Evolutionary conservation across 805 yeast species (phyloP).

Genomic region (Cyberlindnera petersonii): DNA sequence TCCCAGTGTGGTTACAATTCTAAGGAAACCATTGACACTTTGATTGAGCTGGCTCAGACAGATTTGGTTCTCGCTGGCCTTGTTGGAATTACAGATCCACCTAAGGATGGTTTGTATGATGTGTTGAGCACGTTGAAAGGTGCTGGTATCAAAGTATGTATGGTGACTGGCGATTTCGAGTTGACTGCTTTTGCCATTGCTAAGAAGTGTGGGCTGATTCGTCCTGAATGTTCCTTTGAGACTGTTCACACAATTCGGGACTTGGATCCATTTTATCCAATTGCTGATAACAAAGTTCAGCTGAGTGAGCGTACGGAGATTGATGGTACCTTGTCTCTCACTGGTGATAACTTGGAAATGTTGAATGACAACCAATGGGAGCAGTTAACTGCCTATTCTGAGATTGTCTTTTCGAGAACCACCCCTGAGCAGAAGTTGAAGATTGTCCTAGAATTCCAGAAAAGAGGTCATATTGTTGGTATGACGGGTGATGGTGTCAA

Average conservation of each 20-base stretch:
- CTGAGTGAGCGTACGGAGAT: conserved; percentile 15
- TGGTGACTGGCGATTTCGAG: conserved; percentile 54
- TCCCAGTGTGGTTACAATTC: conserved; percentile 8
- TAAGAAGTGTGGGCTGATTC: conserved; percentile 37
- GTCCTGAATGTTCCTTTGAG: conserved; percentile 11
- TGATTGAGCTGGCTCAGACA: conserved; percentile 11
- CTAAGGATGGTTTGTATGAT: conserved; percentile 33
- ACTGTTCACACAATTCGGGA: conserved; percentile 20
- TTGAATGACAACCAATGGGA: conserved; percentile 42
- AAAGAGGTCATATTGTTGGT: conserved; percentile 71
- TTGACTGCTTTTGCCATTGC: conserved; percentile 50
- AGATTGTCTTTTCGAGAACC: conserved; percentile 35
- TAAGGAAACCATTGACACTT: conserved; percentile 13
- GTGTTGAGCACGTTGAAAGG: conserved; percentile 32
- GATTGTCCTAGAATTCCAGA: conserved; percentile 45
- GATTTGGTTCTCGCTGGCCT: conserved; percentile 35
- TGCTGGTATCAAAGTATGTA: conserved; percentile 40
- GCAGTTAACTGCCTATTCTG: conserved; percentile 32
- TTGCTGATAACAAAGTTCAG: conserved; percentile 8
- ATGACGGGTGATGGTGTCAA: conserved; percentile 68
- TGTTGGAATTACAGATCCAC: conserved; percentile 43
- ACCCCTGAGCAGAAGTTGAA: conserved; percentile 49
- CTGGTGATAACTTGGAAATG: conserved; percentile 31
- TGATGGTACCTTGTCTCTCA: conserved; percentile 31
- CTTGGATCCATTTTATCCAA: conserved; percentile 17